A percentile compares a stretch with the other conserved stretches of the same genome.
Evolutionary conservation across 164 flowering plant genomes (phyloP).

Genomic region (Nymphaea thermarum): DNA sequence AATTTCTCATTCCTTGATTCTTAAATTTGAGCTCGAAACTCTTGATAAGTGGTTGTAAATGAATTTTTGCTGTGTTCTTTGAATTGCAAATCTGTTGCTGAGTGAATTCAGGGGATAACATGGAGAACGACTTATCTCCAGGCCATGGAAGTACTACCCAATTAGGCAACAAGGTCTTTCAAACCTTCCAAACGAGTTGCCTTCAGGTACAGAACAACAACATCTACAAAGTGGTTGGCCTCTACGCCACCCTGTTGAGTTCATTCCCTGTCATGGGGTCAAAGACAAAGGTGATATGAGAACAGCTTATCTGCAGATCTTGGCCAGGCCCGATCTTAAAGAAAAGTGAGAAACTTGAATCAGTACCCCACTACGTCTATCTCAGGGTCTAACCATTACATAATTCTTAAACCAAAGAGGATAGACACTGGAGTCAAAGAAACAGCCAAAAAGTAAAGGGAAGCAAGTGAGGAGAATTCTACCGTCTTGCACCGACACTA

Average conservation of each 20-base stretch:
- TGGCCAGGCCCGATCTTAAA: too few species aligned
- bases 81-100: neutral
- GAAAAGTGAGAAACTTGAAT: too few species aligned
- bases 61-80: neutral
- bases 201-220: slow-evolving; percentile 64
- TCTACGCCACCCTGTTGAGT: slow-evolving; percentile 59
- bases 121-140: slow-evolving; percentile 60
- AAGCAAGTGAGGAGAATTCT: too few species aligned
- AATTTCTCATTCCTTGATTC: neutral
- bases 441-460: too few species aligned
- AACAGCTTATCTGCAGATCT: too few species aligned
- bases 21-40: neutral
- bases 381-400: too few species aligned
- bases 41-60: neutral
- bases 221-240: slow-evolving; percentile 70
- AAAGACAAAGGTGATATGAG: too few species aligned
- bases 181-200: slow-evolving; percentile 58
- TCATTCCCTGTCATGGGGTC: too few species aligned
- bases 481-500: too few species aligned
- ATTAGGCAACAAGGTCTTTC: slow-evolving; percentile 49
- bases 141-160: slow-evolving; percentile 42
- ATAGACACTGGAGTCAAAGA: too few species aligned
- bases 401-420: too few species aligned
- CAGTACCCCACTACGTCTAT: too few species aligned
- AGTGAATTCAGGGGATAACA: slow-evolving; percentile 9